Evolutionary conservation across 2,329 filamentous ascomycete genomes (phyloP).

Genomic region (Aspergillus fischeri): DNA sequence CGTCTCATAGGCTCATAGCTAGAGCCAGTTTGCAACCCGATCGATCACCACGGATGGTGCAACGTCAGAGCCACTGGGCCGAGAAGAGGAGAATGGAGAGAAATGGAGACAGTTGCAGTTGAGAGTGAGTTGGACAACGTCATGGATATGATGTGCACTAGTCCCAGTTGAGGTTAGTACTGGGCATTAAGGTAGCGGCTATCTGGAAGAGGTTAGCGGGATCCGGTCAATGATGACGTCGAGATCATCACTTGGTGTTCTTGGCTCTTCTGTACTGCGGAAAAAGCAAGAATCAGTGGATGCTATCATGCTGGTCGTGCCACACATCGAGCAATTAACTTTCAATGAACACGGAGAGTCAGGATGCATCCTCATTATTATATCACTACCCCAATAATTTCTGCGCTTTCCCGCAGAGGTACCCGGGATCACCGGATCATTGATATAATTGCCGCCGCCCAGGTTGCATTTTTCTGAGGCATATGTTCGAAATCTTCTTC

Average conservation of each 20-base stretch:
- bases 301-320: neutral
- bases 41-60: slow-evolving; percentile 17
- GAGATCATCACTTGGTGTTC: slow-evolving; percentile 16
- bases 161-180: slow-evolving; percentile 16
- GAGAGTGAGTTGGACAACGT: slow-evolving; percentile 22
- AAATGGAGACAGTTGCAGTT: slow-evolving; percentile 2
- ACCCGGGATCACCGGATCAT: slow-evolving; percentile 20
- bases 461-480: slow-evolving; percentile 5
- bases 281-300: neutral
- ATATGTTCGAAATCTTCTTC: neutral
- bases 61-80: slow-evolving; percentile 21
- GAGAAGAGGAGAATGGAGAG: neutral
- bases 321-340: neutral
- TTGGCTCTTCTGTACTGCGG: neutral
- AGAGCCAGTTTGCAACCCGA: slow-evolving; percentile 6
- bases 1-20: neutral
- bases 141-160: slow-evolving; percentile 22
- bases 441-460: slow-evolving; percentile 15
- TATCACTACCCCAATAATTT: slow-evolving; percentile 18
- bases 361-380: slow-evolving; percentile 23
- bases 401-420: slow-evolving; percentile 2
- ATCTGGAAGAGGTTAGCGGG: slow-evolving; percentile 20
- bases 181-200: slow-evolving; percentile 11
- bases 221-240: slow-evolving; percentile 31
- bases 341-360: neutral